phyloP scores from a whole-genome alignment of 2,329 filamentous ascomycete genomes.

The Rugonectria rugulosa region DNA sequence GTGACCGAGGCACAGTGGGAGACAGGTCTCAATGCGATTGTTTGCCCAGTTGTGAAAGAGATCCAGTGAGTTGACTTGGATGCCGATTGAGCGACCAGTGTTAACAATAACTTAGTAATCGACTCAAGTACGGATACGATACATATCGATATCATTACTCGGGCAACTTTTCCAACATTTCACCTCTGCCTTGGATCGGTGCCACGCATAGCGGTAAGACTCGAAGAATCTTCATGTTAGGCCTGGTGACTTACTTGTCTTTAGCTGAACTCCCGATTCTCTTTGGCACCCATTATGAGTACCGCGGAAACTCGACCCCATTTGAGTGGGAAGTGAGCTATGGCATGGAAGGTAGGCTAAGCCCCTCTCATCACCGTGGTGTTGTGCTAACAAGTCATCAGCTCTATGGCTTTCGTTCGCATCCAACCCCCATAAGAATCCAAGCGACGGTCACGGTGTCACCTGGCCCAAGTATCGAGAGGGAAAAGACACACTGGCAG shows the following conservation, averaged over 20 bases:
- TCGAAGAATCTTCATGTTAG: neutral
- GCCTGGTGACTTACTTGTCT: neutral
- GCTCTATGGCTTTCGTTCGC: slow-evolving; percentile 40
- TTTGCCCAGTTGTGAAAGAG: slow-evolving; percentile 19
- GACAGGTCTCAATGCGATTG: slow-evolving; percentile 19
- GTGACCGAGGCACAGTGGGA: slow-evolving; percentile 12
- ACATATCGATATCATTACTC: slow-evolving; percentile 52
- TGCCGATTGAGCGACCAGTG: neutral
- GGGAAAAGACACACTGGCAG: slow-evolving; percentile 27
- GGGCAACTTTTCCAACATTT: slow-evolving; percentile 50
- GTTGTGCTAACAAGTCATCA: slow-evolving; percentile 6
- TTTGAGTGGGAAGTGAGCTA: slow-evolving; percentile 40
- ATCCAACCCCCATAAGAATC: slow-evolving; percentile 25
- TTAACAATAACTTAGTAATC: slow-evolving; percentile 9
- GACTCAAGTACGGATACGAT: slow-evolving; percentile 21
- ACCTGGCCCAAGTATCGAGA: slow-evolving; percentile 35
- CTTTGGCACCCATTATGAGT: slow-evolving; percentile 41
- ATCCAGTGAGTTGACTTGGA: slow-evolving; percentile 8
- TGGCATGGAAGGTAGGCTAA: slow-evolving; percentile 38
- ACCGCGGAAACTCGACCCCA: slow-evolving; percentile 39
- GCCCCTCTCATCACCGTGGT: neutral
- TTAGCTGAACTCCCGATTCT: slow-evolving; percentile 41
- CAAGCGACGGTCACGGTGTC: slow-evolving; percentile 24
- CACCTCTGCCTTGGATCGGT: slow-evolving; percentile 48
- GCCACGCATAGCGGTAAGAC: slow-evolving; percentile 40